Base-by-base conservation (phyloP, 768 basidiomycete genomes). In the Phylloporus sp. region DNA sequence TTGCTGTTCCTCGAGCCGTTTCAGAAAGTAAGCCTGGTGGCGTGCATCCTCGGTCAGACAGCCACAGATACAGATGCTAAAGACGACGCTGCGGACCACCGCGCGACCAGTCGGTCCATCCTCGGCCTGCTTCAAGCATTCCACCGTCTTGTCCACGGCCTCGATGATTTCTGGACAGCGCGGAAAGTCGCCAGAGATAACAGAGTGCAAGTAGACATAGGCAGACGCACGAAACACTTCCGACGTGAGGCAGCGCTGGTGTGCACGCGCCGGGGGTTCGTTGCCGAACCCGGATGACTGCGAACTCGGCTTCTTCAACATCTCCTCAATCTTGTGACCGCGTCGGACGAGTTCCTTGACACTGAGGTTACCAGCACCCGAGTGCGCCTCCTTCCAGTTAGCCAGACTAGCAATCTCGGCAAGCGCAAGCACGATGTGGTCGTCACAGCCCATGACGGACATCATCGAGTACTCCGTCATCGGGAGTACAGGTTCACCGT, bases 361-460 rank as follows among this genome's bases (percentile, higher is more conserved):
- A 69, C 81, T 85, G 20, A 91, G 78, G 40, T 64, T 63, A 35
- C 82, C 80, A 5, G 53, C 57, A 0, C 28, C 52, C 53, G 52
- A 49, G 47, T 80, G 70, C 0, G 46, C 47, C 18, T 73, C 71
- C 70, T 90, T 91, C 88, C 87, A 92, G 47, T 54, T 60, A 36
- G 85, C 76, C 15, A 93, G 77, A 18, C 69, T 71, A 11, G 85
- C 80, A 32, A 80, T 86, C 71, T 90, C 82, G 5, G 91, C 86
- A 39, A 92, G 75, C 24, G 86, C 88, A 76, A 86, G 85, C 43
- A 92, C 81, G 48, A 88, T 81, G 53, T 75, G 71, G 69, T 91
- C 89, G 60, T 87, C 84, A 73, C 90, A 91, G 18, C 90, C 90
- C 88, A 93, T 92, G 6, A 88, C 78, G 39, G 77, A 74, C 70